A percentile compares a stretch with the other conserved stretches of the same genome.
Evolutionary conservation across 2,329 filamentous ascomycete genomes (phyloP).

Genomic region (Aspergillus tanneri): DNA sequence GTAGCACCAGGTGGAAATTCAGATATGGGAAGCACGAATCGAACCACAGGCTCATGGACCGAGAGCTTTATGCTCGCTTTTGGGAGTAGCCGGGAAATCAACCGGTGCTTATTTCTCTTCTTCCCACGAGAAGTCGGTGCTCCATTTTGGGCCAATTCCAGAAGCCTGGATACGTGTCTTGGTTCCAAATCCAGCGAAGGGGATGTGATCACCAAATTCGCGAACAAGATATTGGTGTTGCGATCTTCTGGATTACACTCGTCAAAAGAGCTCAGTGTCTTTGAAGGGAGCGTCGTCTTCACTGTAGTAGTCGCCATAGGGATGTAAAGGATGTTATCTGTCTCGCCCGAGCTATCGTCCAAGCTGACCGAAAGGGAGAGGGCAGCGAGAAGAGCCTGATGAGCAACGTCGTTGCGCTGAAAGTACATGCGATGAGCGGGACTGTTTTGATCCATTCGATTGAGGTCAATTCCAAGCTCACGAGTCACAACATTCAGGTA

Average conservation of each 20-base stretch:
- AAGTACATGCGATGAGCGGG: constrained; percentile 99
- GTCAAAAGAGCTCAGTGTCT: constrained; percentile 78
- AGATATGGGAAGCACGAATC: constrained; percentile 82
- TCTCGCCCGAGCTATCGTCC: constrained; percentile 82
- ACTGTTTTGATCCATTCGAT: constrained; percentile 86
- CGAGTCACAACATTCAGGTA: constrained; percentile 90
- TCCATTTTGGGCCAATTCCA: constrained; percentile 69
- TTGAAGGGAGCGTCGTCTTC: constrained; percentile 89
- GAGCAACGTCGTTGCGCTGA: constrained; percentile 83
- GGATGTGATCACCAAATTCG: constrained; percentile 93
- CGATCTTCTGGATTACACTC: constrained; percentile 73
- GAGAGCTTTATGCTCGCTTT: constrained; percentile 95
- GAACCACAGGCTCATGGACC: constrained; percentile 90
- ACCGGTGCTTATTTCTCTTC: constrained; percentile 55
- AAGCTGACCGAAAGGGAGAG: constrained; percentile 89
- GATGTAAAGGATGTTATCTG: constrained; percentile 85
- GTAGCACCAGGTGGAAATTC: constrained; percentile 52
- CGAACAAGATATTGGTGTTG: constrained; percentile 94
- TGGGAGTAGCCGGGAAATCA: constrained; percentile 87
- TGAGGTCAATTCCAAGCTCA: constrained; percentile 88
- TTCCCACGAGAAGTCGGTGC: constrained; percentile 42
- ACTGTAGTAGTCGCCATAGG: constrained; percentile 97
- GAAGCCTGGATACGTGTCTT: constrained; percentile 80
- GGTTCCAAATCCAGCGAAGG: constrained; percentile 92
- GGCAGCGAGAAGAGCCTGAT: constrained; percentile 88